Base-by-base conservation (phyloP, 805 yeast species). In the Phaffomyces thermotolerans region DNA sequence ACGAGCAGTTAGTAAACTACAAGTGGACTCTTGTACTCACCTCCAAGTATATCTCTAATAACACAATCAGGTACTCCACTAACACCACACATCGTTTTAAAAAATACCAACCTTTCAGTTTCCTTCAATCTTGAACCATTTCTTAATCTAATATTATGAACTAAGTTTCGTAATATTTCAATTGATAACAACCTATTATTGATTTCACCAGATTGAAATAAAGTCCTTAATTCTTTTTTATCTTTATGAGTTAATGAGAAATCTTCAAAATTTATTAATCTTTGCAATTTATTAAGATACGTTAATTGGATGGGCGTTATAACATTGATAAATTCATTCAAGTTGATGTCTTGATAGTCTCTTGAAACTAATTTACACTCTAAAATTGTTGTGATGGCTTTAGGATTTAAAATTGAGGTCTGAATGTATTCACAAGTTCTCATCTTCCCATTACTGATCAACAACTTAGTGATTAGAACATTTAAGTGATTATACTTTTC, bases 41-140 rank as follows among this genome's bases (percentile, higher is more conserved):
- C 29, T 27, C 15, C 17, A 6, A 45, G 17, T 7, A 46, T 29
- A 12, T 43, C 39, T 4, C 15, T 20, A 12, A 47, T 36, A 7
- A 31, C 24, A 4, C 22, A n/a, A 12, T 33, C 18, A 7, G 36
- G 23, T 2, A 48, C 49, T 22, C 36, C 42, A 33, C 41, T 41
- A 12, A 13, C 34, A 8, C 12, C 6, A 35, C 49, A 45, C 20
- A 36, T 38, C 5, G 35, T 29, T 12, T 41, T 17, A 30, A 36
- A 36, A 39, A 45, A 47, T n/a, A 32, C n/a, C 29, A 48, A 15
- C 24, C 49, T 43, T 7, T 37, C 51, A 3, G 51, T 48, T 6
- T 15, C 18, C 12, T 30, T 36, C 13, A 43, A 22, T 39, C 34
- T n/a, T 38, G 29, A n/a, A 14, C 20, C 2, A 9, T 20, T 10